Evolutionary conservation across 805 yeast genomes (phyloP).

Genomic region (Gaillardinia entomophila): DNA sequence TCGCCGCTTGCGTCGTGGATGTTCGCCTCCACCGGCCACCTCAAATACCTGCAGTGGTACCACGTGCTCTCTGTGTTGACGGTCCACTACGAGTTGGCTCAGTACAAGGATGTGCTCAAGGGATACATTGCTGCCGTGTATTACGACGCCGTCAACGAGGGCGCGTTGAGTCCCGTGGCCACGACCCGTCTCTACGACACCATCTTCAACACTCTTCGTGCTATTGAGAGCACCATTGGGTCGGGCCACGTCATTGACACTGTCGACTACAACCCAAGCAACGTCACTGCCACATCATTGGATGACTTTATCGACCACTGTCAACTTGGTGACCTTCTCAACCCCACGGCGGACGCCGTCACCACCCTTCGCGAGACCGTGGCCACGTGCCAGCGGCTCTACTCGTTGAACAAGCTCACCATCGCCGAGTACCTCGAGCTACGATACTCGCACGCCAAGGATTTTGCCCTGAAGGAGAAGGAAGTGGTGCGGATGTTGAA

Average conservation of each 20-base stretch:
- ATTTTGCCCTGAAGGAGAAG: constrained; percentile 11
- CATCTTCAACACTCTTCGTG: constrained; percentile 17
- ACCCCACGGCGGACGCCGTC: constrained; percentile 11
- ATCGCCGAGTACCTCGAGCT: constrained; percentile 21
- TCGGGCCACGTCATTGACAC: not conserved
- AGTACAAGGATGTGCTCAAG: not conserved
- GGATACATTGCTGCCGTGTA: constrained; percentile 2
- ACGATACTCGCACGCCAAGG: constrained; percentile 10
- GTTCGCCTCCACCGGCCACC: not conserved
- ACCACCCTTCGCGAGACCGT: constrained; percentile 14
- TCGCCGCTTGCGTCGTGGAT: not conserved
- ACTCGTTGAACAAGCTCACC: constrained; percentile 29
- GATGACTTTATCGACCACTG: constrained; percentile 12
- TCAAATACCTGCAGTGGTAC: not conserved
- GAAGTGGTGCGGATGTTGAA: constrained; percentile 22
- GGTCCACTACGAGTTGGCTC: not conserved
- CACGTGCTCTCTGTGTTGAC: not conserved
- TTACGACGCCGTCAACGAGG: constrained; percentile 1
- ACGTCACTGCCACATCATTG: too few relatives aligned
- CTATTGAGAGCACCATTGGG: constrained; percentile 1
- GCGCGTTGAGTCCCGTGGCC: constrained; percentile 15
- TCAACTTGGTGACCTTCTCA: constrained; percentile 13
- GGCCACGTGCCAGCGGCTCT: constrained; percentile 26
- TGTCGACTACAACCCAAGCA: too few relatives aligned
- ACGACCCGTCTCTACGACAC: constrained; percentile 21